Conservation (phyloP, 179 eudicot genomes). For the Carnegiea gigantea region DNA sequence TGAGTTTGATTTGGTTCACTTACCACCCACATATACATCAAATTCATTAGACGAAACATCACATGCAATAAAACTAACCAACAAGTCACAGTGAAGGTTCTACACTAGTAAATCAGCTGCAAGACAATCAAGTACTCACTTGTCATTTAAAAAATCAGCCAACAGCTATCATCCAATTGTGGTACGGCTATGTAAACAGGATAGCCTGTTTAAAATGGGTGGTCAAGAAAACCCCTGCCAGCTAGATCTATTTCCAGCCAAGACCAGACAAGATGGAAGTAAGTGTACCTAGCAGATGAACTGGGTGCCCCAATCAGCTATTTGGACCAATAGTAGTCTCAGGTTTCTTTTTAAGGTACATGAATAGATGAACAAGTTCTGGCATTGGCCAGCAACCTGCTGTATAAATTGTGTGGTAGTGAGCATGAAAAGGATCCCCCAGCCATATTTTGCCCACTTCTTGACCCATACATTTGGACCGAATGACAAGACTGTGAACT, state of each 20-base stretch:
- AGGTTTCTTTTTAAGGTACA: background rate
- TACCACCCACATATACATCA: no score
- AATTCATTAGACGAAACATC: no score
- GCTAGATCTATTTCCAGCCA: background rate
- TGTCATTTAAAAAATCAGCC: background rate
- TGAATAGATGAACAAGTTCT: no score
- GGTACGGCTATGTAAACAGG: background rate
- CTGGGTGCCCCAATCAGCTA: background rate
- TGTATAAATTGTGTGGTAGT: background rate
- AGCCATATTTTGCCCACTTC: background rate
- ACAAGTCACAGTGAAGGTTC: no score
- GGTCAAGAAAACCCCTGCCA: background rate
- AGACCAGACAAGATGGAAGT: background rate
- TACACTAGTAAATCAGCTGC: background rate
- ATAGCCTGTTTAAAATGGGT: background rate
- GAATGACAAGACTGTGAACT: no score
- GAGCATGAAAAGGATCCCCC: background rate
- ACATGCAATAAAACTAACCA: no score
- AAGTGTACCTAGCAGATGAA: background rate
- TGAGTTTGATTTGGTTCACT: no score
- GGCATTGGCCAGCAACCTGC: no score
- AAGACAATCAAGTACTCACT: background rate
- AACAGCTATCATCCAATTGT: background rate
- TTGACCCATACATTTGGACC: background rate
- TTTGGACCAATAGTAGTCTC: background rate